Base-by-base conservation (phyloP, 257 asterid genomes). In the Ilex aquifolium region DNA sequence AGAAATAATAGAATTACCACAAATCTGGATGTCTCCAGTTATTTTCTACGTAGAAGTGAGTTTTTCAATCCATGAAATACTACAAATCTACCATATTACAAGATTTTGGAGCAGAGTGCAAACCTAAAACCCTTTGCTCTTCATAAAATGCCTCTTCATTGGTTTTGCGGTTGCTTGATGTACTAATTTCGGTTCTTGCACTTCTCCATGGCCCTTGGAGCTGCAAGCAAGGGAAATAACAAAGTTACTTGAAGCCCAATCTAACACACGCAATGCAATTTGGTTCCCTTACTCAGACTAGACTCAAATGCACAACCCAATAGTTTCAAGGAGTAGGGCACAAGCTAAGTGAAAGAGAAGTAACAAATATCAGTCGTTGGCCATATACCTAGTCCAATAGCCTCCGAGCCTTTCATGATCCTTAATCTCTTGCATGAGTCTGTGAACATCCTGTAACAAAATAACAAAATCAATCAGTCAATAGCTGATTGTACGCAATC, bases 341-440 rank as follows among this genome's bases (percentile, higher is more conserved):
- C 42, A 36, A 36, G 42, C 8, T 4, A 36, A 36, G 27, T 21
- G 1, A 36, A 8, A 36, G 42, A 36, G 7, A 36, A 36, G 1
- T 36, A 21, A 21, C 27, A 21, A 21, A 21, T 21, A 21, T 21
- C 27, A 21, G 27, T 21, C 27, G 27, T 21, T 21, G 0, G 27
- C 1, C 27, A 21, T 21, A 21, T 81, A 90, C 97, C 95, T 78
- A 90, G 80, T 17, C 95, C 97, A 8, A 86, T 80, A 50, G 95
- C 95, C 55, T 90, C 95, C 0, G 95, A 81, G 72, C 97, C 85
- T 70, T 83, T 87, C 95, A 90, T 87, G 83, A 90, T 90, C 80
- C 97, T 79, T 67, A 90, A 57, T 65, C 95, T 77, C 85, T 76
- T 87, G 85, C 97, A 90, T 1, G 97, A 83, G 66, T 76, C 85